Evolutionary conservation across 164 flowering plant species (phyloP).

Genomic region (Aristolochia fimbriata): DNA sequence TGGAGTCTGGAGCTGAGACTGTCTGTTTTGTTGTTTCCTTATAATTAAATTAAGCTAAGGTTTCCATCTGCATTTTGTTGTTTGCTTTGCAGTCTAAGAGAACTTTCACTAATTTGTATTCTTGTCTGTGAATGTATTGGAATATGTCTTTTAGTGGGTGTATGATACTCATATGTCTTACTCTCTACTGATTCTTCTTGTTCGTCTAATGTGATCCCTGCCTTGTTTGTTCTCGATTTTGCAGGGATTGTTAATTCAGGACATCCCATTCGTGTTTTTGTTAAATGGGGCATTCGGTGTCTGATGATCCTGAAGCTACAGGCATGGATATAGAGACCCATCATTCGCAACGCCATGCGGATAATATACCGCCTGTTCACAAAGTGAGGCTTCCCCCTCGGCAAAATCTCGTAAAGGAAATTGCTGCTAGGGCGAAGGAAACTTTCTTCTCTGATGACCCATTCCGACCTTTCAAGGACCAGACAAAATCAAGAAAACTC

Average conservation of each 20-base stretch:
- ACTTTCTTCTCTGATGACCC: conserved; percentile 75
- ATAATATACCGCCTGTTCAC: conserved; percentile 28
- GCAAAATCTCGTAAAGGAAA: conserved; percentile 44
- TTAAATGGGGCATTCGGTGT: conserved; percentile 23
- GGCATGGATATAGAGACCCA: conserved; percentile 29
- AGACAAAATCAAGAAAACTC: conserved; percentile 41
- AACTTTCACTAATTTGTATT: not conserved
- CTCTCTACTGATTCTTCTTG: too few species aligned
- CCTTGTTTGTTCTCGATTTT: not conserved
- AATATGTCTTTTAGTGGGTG: too few species aligned
- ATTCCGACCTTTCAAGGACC: conserved; percentile 60
- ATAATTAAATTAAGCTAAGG: not conserved
- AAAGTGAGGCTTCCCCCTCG: conserved; percentile 56
- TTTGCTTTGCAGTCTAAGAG: not conserved
- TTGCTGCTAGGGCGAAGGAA: conserved; percentile 38
- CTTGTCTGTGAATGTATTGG: too few species aligned
- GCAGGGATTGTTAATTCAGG: not conserved
- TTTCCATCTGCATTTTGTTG: not conserved
- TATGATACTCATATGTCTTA: too few species aligned
- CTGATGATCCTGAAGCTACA: conserved; percentile 22
- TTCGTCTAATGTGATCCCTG: not conserved
- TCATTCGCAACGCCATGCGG: conserved; percentile 22
- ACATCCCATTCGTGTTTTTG: not conserved
- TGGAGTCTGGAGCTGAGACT: not conserved
- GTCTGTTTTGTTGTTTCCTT: not conserved